Conservation (phyloP, 306 rosid genomes). For the Myrica gale region DNA sequence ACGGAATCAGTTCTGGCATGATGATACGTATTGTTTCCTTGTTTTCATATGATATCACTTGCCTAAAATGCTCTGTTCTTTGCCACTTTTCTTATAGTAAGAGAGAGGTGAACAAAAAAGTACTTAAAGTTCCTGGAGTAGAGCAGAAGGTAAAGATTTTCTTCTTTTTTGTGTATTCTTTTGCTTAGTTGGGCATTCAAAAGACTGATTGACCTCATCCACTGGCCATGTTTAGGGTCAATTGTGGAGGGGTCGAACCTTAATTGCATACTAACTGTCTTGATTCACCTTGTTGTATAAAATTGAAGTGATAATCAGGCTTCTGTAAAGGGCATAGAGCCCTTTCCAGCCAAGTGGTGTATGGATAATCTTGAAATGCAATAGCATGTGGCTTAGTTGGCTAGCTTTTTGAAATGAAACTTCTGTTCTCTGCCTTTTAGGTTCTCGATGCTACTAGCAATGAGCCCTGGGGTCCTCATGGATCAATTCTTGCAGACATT, state of each 20-base stretch:
- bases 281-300: background rate
- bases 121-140: slow-evolving; percentile 93
- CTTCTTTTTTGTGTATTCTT: slow-evolving; percentile 12
- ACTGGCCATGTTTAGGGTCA: background rate
- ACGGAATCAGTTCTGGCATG: background rate
- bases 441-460: slow-evolving; percentile 99
- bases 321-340: background rate
- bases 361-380: slow-evolving; percentile 14
- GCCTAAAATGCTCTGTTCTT: slow-evolving; percentile 19
- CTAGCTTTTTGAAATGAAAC: slow-evolving; percentile 8
- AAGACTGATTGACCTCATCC: background rate
- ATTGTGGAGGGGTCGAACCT: background rate
- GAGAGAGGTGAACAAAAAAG: slow-evolving; percentile 94
- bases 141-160: slow-evolving; percentile 79
- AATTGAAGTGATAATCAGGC: background rate
- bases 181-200: slow-evolving; percentile 16
- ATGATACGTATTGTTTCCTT: background rate
- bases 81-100: slow-evolving; percentile 55
- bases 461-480: slow-evolving; percentile 99
- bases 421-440: slow-evolving; percentile 35
- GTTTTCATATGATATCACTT: slow-evolving; percentile 18
- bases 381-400: background rate
- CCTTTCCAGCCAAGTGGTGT: background rate
- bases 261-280: background rate
- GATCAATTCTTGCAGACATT: slow-evolving; percentile 93